Conservation (phyloP, 305 asterid species). For the Petunia hybrid region DNA sequence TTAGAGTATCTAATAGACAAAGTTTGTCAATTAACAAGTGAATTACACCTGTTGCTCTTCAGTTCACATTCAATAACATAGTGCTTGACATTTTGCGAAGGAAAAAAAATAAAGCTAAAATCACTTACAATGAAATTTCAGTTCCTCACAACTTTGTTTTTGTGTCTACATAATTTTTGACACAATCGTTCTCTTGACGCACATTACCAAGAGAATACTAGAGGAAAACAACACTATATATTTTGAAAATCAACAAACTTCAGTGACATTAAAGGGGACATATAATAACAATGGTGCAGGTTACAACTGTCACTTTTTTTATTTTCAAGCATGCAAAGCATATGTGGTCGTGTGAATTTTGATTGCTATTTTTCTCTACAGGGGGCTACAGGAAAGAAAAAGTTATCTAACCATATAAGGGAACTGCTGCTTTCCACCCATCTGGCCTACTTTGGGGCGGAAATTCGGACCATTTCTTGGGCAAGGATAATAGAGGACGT, state of each 20-base stretch:
- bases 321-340: neutral
- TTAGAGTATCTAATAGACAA: neutral
- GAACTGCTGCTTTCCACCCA: constrained; percentile 87
- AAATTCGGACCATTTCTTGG: constrained; percentile 91
- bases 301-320: neutral
- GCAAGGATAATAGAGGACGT: constrained; percentile 87
- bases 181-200: neutral
- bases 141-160: constrained; percentile 1
- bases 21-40: neutral
- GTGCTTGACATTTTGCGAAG: neutral
- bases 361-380: constrained; percentile 6
- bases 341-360: neutral
- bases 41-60: constrained; percentile 19
- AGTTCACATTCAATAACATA: neutral
- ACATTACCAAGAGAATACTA: neutral
- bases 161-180: constrained; percentile 10
- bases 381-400: neutral
- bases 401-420: constrained; percentile 79
- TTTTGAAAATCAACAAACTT: neutral
- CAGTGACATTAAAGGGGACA: neutral
- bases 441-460: constrained; percentile 73
- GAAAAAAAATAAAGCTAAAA: neutral
- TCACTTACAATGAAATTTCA: neutral
- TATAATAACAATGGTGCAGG: constrained; percentile 15
- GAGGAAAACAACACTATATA: neutral